Base-by-base conservation (phyloP, 2,329 filamentous ascomycete genomes). In the Epichloe bromicola region DNA sequence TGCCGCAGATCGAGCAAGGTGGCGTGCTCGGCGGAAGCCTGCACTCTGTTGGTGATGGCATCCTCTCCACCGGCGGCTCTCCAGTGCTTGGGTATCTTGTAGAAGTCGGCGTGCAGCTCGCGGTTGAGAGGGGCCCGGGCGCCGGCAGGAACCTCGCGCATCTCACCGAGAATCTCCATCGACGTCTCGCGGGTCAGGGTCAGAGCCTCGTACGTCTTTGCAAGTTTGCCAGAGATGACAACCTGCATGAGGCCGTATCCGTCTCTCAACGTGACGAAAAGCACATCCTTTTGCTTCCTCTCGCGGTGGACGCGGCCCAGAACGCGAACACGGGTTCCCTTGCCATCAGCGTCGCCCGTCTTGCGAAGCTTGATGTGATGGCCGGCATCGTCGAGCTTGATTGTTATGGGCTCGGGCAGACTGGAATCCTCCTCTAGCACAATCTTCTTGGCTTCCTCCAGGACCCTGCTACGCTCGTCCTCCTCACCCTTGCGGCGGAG, bases 101-200 rank as follows among this genome's bases (percentile, higher is more conserved):
- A 96, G 74, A 83, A 95, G 69, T 96, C 90, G 60, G 86, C 90
- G 63, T 91, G 88, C 47, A 96, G 76, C 69, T 96, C 90, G 57
- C 91, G 86, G 75, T 85, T 75, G 70, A 88, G 82, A 46, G 88
- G 88, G 1, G 90, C 90, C 53, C 84, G 81, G 56, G 85, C 80
- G 51, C 86, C 87, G 23, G 79, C 77, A 10, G 86, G 90, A 4
- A 95, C 85, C 61, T 86, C 78, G 64, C 80, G 82, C 76, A 96
- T 82, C 74, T 94, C 86, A 59, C 90, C 90, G 54, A 81, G 81
- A 52, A 96, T 80, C 61, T 83, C 82, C 63, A 96, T 81, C 48
- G 88, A 88, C n/a, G 88, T 93, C 70, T 91, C 89, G 55, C 85
- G 82, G 34, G 88, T 87, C 59, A 96, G 79, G 23, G 85, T 89